Evolutionary conservation across 2,329 filamentous ascomycete genomes (phyloP).

Genomic region (Chaetoscypha palmicola): DNA sequence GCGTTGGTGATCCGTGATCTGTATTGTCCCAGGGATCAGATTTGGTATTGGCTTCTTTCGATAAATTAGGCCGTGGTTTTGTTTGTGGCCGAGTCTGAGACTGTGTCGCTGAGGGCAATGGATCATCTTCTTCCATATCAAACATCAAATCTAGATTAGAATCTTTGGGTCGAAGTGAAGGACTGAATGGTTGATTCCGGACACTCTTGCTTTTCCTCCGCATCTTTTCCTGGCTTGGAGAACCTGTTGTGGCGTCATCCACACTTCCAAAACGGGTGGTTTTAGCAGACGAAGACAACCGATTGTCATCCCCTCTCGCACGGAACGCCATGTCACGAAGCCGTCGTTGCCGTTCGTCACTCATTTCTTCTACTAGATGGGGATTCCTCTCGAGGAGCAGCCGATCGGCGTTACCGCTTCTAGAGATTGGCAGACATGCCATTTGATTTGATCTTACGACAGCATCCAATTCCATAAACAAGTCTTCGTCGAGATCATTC

Average conservation of each 20-base stretch:
- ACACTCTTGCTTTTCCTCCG: conserved; percentile 41
- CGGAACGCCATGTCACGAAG: conserved; percentile 72
- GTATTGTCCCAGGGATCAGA: conserved; percentile 6
- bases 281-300: conserved; percentile 53
- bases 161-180: conserved; percentile 59
- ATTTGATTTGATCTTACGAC: conserved; percentile 79
- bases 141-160: conserved; percentile 79
- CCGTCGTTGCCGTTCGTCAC: conserved; percentile 61
- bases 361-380: conserved; percentile 48
- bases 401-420: conserved; percentile 64
- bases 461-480: conserved; percentile 73
- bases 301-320: conserved; percentile 57
- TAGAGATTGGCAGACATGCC: conserved; percentile 66
- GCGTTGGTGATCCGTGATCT: conserved; percentile 11
- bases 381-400: conserved; percentile 44
- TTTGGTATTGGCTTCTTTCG: neutral
- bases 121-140: conserved; percentile 70
- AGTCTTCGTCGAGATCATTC: conserved; percentile 75
- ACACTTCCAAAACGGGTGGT: conserved; percentile 51
- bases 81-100: too few species aligned
- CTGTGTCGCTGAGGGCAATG: conserved; percentile 4
- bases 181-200: conserved; percentile 55
- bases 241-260: conserved; percentile 48
- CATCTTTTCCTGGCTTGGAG: conserved; percentile 33
- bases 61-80: neutral